Evolutionary conservation across 805 yeast species (phyloP), one percentile per base, ranked within the genome.

Genomic region (Pichia ethanolica): DNA sequence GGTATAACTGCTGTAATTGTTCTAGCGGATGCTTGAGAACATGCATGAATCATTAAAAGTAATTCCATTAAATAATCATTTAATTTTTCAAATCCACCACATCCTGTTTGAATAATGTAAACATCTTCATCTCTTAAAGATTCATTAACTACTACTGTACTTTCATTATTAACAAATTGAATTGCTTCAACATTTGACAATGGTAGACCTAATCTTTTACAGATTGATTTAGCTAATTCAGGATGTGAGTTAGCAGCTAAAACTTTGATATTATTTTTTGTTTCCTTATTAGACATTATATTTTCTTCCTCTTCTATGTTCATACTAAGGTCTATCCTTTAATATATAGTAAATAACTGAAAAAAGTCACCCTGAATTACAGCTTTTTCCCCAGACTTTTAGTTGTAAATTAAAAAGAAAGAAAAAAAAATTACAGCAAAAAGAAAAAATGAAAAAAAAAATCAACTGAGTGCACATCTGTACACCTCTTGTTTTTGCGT

Each of bases 21-120:
- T 63, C 97, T 78, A 1, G 97, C 97, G 35, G 96, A 87, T 3
- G 98, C 98, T n/a, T 90, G 82, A 61, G 84, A 85, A 70, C 97
- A 89, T 13, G 98, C 98, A 66, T 89, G 89, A 56, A 91, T 82
- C 82, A 91, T 82, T 52, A 91, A 82, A 52, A 93, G 74, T 42
- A 91, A 71, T 64, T 93, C 99, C 83, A 91, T 79, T 46, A 91
- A 74, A 55, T 82, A 77, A 66, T 90, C 96, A 66, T 91, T 91
- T 51, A 93, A 77, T 50, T 72, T 72, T 36, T 72, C 76, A 46
- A 78, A 84, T 39, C 93, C 96, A 42, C 95, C 96, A 57, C 83
- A 78, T 34, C 96, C 96, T 1, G 91, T 88, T 64, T 89, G 97
- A 46, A 86, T 72, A 49, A 86, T 83, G 62, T 81, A 87, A 10